Conservation (phyloP, 2,329 filamentous ascomycete species). For the Talaromyces albobiverticillius region DNA sequence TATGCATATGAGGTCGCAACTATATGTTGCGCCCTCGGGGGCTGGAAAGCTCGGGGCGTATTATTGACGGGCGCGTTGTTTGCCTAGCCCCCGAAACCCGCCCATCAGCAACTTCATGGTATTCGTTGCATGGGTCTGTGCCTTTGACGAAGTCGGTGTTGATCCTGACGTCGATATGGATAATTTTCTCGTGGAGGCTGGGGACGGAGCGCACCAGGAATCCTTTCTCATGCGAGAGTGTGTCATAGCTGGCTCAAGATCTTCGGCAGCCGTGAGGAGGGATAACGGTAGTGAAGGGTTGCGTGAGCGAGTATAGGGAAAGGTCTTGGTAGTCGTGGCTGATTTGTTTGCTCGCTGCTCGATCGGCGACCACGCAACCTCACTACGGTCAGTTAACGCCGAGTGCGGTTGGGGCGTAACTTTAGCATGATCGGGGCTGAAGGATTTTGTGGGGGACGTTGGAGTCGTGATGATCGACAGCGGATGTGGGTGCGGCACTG, state of each 20-base stretch:
- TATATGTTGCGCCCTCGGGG: not conserved
- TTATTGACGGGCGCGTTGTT: constrained; percentile 2
- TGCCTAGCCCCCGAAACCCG: constrained; percentile 14
- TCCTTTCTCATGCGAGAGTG: not conserved
- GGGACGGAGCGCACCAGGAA: not conserved
- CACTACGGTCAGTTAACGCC: not conserved
- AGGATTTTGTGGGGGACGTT: not conserved
- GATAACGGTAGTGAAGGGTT: not conserved
- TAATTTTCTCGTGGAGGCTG: not conserved
- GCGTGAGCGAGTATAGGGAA: constrained; percentile 5
- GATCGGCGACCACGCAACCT: constrained; percentile 4
- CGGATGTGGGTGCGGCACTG: constrained; percentile 10
- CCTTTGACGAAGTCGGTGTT: constrained; percentile 1
- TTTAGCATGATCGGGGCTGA: not conserved
- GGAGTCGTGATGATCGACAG: constrained; percentile 14
- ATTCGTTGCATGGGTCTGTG: not conserved
- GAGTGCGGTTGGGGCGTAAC: not conserved
- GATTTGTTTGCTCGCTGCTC: not conserved
- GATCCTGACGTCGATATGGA: constrained; percentile 1
- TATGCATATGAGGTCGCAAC: not conserved
- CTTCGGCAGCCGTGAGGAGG: constrained; percentile 5
- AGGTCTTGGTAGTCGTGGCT: not conserved
- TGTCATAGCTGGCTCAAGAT: not conserved
- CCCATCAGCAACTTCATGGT: constrained; percentile 15
- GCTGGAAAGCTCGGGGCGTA: too few relatives aligned